Evolutionary conservation across 768 basidiomycete species (phyloP).

Genomic region (Mycena alexandri): DNA sequence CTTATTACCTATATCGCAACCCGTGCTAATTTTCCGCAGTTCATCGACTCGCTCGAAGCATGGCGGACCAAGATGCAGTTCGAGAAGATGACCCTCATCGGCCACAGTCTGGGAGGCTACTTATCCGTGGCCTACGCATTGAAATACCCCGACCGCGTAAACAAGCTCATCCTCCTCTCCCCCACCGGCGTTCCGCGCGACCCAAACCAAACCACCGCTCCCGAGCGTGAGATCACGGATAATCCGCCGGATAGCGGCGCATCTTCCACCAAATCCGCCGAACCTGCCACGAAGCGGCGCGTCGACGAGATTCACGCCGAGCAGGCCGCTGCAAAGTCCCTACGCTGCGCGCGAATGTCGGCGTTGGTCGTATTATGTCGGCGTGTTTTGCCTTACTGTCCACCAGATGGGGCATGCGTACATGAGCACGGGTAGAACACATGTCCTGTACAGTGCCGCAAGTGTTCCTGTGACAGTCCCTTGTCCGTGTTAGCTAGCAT

Average conservation of each 20-base stretch:
- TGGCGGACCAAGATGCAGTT: constrained; percentile 87
- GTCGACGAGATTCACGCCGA: constrained; percentile 66
- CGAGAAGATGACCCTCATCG: constrained; percentile 89
- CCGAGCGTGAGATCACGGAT: constrained; percentile 49
- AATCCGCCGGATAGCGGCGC: constrained; percentile 40
- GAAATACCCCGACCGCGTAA: constrained; percentile 85
- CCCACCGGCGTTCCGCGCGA: constrained; percentile 93
- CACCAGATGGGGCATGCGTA: constrained; percentile 45
- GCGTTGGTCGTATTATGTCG: too few species aligned
- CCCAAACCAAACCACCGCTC: constrained; percentile 69
- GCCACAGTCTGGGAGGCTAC: constrained; percentile 92
- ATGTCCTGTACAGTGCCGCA: constrained; percentile 40
- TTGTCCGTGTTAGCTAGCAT: constrained; percentile 42
- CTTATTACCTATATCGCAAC: background rate
- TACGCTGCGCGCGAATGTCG: too few species aligned
- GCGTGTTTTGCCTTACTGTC: constrained; percentile 38
- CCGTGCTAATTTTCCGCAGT: constrained; percentile 48
- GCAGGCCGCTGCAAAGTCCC: constrained; percentile 65
- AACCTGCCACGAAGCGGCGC: constrained; percentile 60
- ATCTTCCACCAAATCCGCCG: constrained; percentile 55
- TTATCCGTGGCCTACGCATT: constrained; percentile 91
- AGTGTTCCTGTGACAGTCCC: constrained; percentile 39
- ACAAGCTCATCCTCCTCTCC: constrained; percentile 86
- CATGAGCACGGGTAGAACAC: constrained; percentile 40
- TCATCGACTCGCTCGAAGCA: constrained; percentile 91